Evolutionary conservation across 73 alveolate species (phyloP).

Genomic region (Tetrahymena elliotti): DNA sequence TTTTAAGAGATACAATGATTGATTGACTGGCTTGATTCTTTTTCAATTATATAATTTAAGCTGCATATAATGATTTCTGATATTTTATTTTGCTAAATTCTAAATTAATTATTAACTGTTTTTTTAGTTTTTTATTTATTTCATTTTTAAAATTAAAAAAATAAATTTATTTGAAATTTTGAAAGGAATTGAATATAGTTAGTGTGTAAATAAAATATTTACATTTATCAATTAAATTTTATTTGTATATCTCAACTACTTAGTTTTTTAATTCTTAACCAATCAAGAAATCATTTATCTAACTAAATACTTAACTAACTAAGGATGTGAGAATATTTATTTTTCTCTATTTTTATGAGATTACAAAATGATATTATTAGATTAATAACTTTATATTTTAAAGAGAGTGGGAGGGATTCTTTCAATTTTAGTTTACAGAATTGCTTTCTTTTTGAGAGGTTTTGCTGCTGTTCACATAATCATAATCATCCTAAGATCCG

Average conservation of each 20-base stretch:
- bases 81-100: too few species aligned
- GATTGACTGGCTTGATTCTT: too few species aligned
- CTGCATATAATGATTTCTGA: not conserved
- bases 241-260: not conserved
- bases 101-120: too few species aligned
- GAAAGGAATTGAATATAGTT: not conserved
- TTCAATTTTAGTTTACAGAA: not conserved
- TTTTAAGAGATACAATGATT: too few species aligned
- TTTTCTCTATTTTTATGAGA: too few species aligned
- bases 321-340: not conserved
- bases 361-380: not conserved
- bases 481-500: not conserved
- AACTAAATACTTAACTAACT: not conserved
- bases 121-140: too few species aligned
- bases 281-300: too few species aligned
- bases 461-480: not conserved
- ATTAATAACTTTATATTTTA: too few species aligned
- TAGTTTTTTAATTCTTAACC: too few species aligned
- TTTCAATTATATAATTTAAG: too few species aligned
- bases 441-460: not conserved
- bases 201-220: not conserved
- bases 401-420: not conserved
- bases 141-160: not conserved
- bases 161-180: too few species aligned
- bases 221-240: not conserved